Conservation (phyloP, 140 eudicot genomes). For the Stevia rebaudiana region DNA sequence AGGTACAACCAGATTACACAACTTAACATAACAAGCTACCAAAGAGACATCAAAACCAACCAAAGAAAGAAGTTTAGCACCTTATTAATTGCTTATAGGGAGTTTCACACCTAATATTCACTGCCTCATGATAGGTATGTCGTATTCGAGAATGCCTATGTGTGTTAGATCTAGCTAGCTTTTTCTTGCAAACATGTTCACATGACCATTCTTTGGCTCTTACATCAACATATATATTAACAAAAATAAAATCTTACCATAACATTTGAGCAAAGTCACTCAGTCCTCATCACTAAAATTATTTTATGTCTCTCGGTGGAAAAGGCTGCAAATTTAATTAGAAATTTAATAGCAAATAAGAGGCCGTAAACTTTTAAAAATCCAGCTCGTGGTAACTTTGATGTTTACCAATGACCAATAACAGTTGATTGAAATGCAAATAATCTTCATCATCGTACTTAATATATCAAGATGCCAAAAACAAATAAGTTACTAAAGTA, state of each 20-base stretch:
- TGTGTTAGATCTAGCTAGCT: too few species aligned
- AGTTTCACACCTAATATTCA: too few species aligned
- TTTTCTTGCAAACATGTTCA: too few species aligned
- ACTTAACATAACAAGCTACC: too few species aligned
- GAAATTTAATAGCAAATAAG: not conserved
- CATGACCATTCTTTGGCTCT: too few species aligned
- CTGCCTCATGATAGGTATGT: too few species aligned
- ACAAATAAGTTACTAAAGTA: not conserved
- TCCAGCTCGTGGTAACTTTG: not conserved
- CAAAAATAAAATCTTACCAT: not conserved
- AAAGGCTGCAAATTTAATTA: not conserved
- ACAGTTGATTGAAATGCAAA: not conserved
- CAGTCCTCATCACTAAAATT: not conserved
- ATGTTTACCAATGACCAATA: not conserved
- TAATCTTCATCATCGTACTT: too few species aligned
- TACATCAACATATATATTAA: not conserved
- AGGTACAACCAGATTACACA: too few species aligned
- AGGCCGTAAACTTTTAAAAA: not conserved
- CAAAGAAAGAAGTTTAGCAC: too few species aligned
- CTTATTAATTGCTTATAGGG: too few species aligned
- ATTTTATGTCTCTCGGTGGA: not conserved
- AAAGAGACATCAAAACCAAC: too few species aligned
- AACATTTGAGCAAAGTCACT: not conserved
- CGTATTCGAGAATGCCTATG: too few species aligned
- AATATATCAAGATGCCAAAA: conserved; percentile 10